Base-by-base conservation (phyloP, 768 basidiomycete genomes). In the Thelephora ganbajun region DNA sequence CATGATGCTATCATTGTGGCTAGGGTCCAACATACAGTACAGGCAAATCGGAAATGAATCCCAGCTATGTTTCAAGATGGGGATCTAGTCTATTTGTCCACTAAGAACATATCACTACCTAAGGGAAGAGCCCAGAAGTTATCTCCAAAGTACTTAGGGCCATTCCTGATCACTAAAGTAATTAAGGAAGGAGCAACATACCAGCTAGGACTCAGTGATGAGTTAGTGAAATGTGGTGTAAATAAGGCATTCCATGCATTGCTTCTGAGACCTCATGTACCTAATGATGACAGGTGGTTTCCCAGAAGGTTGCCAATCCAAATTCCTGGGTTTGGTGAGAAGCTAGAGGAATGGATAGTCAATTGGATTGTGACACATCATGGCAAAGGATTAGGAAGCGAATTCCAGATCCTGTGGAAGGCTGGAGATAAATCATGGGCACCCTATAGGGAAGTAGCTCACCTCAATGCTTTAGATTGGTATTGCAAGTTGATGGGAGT, bases 271-370 rank as follows among this genome's bases (percentile, higher is more conserved):
- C 54, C 59, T 14, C 65, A 69, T 41, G 43, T 53, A 2, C 61
- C 62, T 0, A 68, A 66, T 46, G 63, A 67, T 47, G 62, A 68
- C 45, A n/a, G 58, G 1, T 35, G 47, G 19, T 65, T 65, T 46
- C 60, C 63, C 0, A 62, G 34, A n/a, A n/a, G n/a, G n/a, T n/a
- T n/a, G n/a, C n/a, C n/a, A n/a, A n/a, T n/a, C n/a, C n/a, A n/a
- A n/a, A 33, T 66, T 13, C 34, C 44, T 0, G 59, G 51, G 9
- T 35, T 61, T 3, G 56, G 57, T 0, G 53, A 56, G 3, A 19
- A 49, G 2, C 54, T 57, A 13, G 46, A 48, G 30, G 57, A 60
- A 36, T 66, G 59, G 59, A 52, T 57, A 0, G 55, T 68, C 1
- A 53, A 61, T 11, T 16, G 35, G 16, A 36, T 36, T 11, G n/a